Evolutionary conservation across 2,329 filamentous ascomycete species (phyloP).

Genomic region (Proliferodiscus dingleyae): DNA sequence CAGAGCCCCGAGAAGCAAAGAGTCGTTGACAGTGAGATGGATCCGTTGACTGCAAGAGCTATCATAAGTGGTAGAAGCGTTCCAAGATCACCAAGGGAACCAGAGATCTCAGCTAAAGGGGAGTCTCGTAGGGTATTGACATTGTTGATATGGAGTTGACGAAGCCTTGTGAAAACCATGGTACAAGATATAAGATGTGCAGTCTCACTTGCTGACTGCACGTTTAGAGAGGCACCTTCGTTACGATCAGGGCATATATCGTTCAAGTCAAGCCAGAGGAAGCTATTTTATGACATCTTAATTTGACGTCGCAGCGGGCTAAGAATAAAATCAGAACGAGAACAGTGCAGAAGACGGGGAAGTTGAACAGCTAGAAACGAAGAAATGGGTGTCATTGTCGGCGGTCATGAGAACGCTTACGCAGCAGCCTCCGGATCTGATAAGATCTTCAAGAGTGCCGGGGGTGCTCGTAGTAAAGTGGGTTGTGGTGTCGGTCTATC

Average conservation of each 20-base stretch:
- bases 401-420: neutral
- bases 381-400: neutral
- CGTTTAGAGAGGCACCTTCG: too few relatives aligned
- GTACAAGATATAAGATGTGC: neutral
- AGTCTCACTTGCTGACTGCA: too few relatives aligned
- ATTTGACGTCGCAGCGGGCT: too few relatives aligned
- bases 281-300: too few relatives aligned
- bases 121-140: conserved; percentile 48
- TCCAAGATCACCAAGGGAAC: conserved; percentile 82
- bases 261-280: too few relatives aligned
- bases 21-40: conserved; percentile 77
- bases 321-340: too few relatives aligned
- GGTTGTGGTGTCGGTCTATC: neutral
- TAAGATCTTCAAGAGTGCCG: neutral
- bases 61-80: conserved; percentile 87
- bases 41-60: conserved; percentile 71
- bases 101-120: conserved; percentile 74
- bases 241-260: too few relatives aligned
- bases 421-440: neutral
- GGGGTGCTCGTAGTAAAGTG: conserved; percentile 4
- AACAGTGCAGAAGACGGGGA: neutral
- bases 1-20: conserved; percentile 84
- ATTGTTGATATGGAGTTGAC: conserved; percentile 41
- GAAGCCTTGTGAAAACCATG: conserved; percentile 22
- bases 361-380: neutral